Evolutionary conservation across 2,329 filamentous ascomycete species (phyloP).

Genomic region (Salinomyces thailandicus): DNA sequence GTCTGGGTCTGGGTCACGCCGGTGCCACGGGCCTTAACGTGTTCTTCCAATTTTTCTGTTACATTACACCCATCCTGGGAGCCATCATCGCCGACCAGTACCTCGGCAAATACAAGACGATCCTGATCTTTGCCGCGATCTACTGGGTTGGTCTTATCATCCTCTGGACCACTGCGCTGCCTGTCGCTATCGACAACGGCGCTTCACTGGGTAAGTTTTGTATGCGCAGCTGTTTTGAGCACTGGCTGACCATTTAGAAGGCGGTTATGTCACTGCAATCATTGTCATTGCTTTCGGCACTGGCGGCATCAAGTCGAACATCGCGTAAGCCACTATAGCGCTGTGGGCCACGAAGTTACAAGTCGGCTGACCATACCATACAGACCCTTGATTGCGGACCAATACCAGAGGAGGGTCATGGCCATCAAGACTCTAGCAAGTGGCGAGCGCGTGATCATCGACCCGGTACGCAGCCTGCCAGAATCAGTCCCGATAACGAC

Average conservation of each 20-base stretch:
- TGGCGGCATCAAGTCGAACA: conserved; percentile 74
- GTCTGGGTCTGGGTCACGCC: conserved; percentile 31
- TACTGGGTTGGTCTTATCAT: conserved; percentile 58
- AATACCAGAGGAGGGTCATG: conserved; percentile 33
- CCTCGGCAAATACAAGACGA: conserved; percentile 59
- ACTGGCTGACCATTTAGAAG: too few relatives aligned
- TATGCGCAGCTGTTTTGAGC: too few relatives aligned
- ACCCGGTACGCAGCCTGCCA: too few relatives aligned
- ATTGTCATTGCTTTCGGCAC: conserved; percentile 64
- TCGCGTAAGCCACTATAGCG: too few relatives aligned
- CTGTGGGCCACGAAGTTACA: too few relatives aligned
- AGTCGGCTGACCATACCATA: too few relatives aligned
- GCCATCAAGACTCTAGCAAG: conserved; percentile 19
- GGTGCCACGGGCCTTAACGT: conserved; percentile 35
- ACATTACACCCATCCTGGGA: conserved; percentile 35
- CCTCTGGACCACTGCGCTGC: conserved; percentile 55
- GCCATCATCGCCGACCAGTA: conserved; percentile 55
- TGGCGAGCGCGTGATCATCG: not conserved
- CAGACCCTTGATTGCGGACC: conserved; percentile 40
- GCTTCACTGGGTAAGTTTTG: conserved; percentile 52
- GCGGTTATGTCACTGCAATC: conserved; percentile 42
- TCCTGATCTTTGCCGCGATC: conserved; percentile 53
- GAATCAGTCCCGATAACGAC: too few relatives aligned
- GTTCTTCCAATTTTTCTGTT: conserved; percentile 41
- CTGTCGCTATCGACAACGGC: conserved; percentile 50